Percentiles rank a stretch among this genome's conserved stretches.
Conservation (phyloP, 2,329 filamentous ascomycete genomes). For the Tympanopsis confertula region DNA sequence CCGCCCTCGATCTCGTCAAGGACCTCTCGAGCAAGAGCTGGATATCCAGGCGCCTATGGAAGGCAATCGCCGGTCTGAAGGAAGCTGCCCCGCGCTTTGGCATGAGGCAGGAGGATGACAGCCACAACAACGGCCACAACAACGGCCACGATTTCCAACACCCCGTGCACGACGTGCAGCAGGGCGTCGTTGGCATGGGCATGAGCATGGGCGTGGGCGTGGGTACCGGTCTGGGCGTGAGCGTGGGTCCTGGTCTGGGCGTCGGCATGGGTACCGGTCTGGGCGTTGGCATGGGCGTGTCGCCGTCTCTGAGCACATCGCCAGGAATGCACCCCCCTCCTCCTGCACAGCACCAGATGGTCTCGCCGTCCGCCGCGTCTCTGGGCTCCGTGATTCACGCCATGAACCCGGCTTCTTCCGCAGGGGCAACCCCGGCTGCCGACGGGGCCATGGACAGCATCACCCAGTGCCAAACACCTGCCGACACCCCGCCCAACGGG, state of each 20-base stretch:
- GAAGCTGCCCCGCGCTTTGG: constrained; percentile 62
- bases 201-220: background rate
- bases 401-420: background rate
- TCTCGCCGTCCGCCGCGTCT: background rate
- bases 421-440: too few species aligned
- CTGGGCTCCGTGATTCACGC: too few species aligned
- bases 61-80: constrained; percentile 58
- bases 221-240: background rate
- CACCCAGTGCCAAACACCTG: too few species aligned
- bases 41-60: constrained; percentile 64
- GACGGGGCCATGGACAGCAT: too few species aligned
- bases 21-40: constrained; percentile 61
- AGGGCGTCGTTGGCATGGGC: background rate
- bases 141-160: too few species aligned
- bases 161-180: background rate
- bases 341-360: background rate
- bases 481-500: background rate
- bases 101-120: constrained; percentile 29
- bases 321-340: too few species aligned
- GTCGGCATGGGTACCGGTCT: background rate
- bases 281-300: too few species aligned
- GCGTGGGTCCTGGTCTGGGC: background rate
- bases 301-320: too few species aligned
- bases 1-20: constrained; percentile 64
- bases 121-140: constrained; percentile 31